Conservation (phyloP, 768 basidiomycete species). For the Saitozyma sp. region DNA sequence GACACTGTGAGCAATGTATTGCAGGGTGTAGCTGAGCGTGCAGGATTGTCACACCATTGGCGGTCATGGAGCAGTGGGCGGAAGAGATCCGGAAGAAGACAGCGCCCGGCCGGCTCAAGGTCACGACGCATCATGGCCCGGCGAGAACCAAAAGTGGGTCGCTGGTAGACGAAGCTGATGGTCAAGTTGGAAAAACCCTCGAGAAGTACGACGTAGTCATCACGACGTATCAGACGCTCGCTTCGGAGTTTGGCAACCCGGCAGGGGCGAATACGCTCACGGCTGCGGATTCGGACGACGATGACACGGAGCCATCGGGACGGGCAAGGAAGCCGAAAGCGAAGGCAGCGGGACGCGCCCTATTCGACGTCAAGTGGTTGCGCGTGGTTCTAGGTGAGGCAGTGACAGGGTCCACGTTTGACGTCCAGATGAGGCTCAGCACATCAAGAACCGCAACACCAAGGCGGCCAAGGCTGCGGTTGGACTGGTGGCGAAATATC, state of each 20-base stretch:
- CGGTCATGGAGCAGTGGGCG: conserved; percentile 88
- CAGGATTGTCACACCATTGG: conserved; percentile 84
- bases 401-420: not conserved
- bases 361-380: conserved; percentile 81
- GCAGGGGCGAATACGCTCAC: conserved; percentile 56
- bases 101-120: conserved; percentile 66
- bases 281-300: conserved; percentile 54
- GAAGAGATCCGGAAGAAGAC: conserved; percentile 68
- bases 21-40: conserved; percentile 5
- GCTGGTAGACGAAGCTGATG: not conserved
- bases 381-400: conserved; percentile 75
- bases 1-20: conserved; percentile 46
- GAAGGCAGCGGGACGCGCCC: conserved; percentile 54
- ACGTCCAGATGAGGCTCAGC: conserved; percentile 76
- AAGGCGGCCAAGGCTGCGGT: conserved; percentile 77
- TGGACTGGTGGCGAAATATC: conserved; percentile 67
- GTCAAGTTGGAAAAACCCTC: conserved; percentile 32
- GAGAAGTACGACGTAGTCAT: conserved; percentile 57
- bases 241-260: conserved; percentile 70
- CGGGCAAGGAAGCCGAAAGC: conserved; percentile 54
- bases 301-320: conserved; percentile 47
- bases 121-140: conserved; percentile 81
- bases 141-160: conserved; percentile 66
- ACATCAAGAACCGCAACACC: conserved; percentile 81
- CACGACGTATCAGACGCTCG: conserved; percentile 81